Conservation (phyloP, 2,329 filamentous ascomycete genomes). For the Sporothrix variecibatus region DNA sequence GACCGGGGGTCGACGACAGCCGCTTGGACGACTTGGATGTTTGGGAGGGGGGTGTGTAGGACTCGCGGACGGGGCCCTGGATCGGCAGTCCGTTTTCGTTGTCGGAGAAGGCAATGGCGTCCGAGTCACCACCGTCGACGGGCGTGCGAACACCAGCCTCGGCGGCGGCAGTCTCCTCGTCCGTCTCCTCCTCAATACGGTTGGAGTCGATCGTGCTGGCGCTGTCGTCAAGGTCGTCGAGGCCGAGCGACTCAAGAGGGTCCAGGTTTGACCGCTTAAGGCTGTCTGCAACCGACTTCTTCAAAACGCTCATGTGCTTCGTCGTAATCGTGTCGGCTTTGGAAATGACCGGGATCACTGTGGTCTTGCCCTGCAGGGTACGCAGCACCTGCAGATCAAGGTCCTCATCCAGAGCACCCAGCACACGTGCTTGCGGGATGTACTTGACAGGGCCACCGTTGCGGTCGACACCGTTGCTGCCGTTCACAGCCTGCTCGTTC, state of each 20-base stretch:
- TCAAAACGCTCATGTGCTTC: constrained; percentile 88
- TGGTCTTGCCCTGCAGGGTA: constrained; percentile 88
- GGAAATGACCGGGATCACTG: constrained; percentile 90
- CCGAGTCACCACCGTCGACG: constrained; percentile 32
- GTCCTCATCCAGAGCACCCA: constrained; percentile 79
- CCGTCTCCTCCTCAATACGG: constrained; percentile 60
- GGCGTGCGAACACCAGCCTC: constrained; percentile 26
- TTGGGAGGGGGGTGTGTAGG: constrained; percentile 21
- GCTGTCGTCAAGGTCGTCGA: constrained; percentile 70
- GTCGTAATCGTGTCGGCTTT: constrained; percentile 98
- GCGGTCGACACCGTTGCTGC: constrained; percentile 47
- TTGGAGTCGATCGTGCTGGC: constrained; percentile 50
- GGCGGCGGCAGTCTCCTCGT: constrained; percentile 39
- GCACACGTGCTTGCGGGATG: constrained; percentile 44
- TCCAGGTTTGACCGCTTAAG: constrained; percentile 85
- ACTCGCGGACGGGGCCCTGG: constrained; percentile 32
- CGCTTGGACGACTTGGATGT: constrained; percentile 46
- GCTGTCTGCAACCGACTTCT: constrained; percentile 86
- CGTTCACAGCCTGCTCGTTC: constrained; percentile 38
- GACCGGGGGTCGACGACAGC: constrained; percentile 49
- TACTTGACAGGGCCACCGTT: constrained; percentile 53
- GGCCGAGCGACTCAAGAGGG: constrained; percentile 79
- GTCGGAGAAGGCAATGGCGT: constrained; percentile 36
- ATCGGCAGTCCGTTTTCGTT: constrained; percentile 39
- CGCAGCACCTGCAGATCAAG: constrained; percentile 89